Conservation (phyloP, 805 yeast species). For the Saturnispora mendoncae region DNA sequence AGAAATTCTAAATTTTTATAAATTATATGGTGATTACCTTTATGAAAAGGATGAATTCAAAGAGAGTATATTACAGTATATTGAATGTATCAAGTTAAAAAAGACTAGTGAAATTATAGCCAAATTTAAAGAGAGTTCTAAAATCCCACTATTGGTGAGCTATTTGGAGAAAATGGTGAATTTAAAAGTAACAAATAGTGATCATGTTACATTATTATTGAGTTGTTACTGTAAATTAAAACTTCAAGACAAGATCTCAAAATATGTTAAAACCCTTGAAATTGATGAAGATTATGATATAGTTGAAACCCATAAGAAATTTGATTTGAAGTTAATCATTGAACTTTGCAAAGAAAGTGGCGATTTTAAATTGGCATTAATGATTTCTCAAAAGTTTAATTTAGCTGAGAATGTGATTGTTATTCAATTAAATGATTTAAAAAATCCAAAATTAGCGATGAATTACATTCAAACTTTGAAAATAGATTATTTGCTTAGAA, state of each 20-base stretch:
- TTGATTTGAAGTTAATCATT: conserved; percentile 62
- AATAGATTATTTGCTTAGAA: conserved; percentile 68
- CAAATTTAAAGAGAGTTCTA: conserved; percentile 69
- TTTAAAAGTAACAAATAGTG: conserved; percentile 50
- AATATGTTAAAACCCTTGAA: conserved; percentile 41
- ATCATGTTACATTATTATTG: conserved; percentile 72
- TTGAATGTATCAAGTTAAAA: conserved; percentile 37
- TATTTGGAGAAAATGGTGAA: conserved; percentile 57
- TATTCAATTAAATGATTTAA: conserved; percentile 57
- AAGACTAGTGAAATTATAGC: conserved; percentile 71
- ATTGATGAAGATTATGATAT: conserved; percentile 30
- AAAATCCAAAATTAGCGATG: conserved; percentile 52
- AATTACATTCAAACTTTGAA: conserved; percentile 58
- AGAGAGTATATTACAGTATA: conserved; percentile 68
- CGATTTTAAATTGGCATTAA: conserved; percentile 56
- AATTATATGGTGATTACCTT: conserved; percentile 62
- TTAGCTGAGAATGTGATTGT: conserved; percentile 71
- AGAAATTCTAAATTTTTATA: conserved; percentile 36
- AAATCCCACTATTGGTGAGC: conserved; percentile 51
- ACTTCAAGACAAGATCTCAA: conserved; percentile 44
- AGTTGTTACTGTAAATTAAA: conserved; percentile 76
- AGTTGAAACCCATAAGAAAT: conserved; percentile 32
- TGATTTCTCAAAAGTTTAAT: conserved; percentile 59
- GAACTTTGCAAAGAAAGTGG: conserved; percentile 66
- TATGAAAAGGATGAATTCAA: conserved; percentile 57